Evolutionary conservation across 805 yeast genomes (phyloP), one percentile per base, ranked within the genome.

Genomic region (Helenozyma baotianmanensis): DNA sequence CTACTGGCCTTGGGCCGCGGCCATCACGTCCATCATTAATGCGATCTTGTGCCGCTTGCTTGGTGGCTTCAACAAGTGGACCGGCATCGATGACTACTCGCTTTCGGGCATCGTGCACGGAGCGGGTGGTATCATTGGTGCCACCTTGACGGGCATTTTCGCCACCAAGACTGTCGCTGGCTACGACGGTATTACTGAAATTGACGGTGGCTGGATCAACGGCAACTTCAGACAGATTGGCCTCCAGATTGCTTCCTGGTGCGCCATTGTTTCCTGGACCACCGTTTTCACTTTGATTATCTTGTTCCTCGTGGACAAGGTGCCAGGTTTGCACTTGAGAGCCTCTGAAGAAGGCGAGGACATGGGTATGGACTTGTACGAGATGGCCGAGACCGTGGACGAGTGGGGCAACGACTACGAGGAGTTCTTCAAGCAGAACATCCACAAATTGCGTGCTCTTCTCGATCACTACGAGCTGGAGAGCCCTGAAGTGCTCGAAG

Each of bases 251-350:
- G 72, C 73, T 1, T 65, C 64, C 12, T 58, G 72, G 68, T 43
- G 48, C 21, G 44, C 72, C 1, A 64, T 61, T 35, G 45, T 55
- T 4, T 62, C 58, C 2, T 74, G 78, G 78, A 62, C 76, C 9
- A 52, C 55, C 17, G 59, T 58, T 14, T 60, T 63, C 33, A 70
- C 78, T 0, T 49, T 60, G 35, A 47, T 58, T 1, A 58, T 72
- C 34, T 68, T 74, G 40, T 69, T 65, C 40, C 42, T 66, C 12
- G 68, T 75, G 27, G 74, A 75, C 46, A 54, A 62, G 33, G 70
- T 72, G 30, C 80, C 80, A 9, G 78, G 78, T 4, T 53, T 62
- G 33, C 55, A 65, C 36, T 51, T 74, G 43, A 66, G 72, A 49
- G 72, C 66, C 6, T 28, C 55, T 14, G 64, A 55, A 13, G 75